Percentiles rank a stretch among this genome's conserved stretches.
phyloP scores from a whole-genome alignment of 2,329 filamentous ascomycete species.

The Xylaria sp. region DNA sequence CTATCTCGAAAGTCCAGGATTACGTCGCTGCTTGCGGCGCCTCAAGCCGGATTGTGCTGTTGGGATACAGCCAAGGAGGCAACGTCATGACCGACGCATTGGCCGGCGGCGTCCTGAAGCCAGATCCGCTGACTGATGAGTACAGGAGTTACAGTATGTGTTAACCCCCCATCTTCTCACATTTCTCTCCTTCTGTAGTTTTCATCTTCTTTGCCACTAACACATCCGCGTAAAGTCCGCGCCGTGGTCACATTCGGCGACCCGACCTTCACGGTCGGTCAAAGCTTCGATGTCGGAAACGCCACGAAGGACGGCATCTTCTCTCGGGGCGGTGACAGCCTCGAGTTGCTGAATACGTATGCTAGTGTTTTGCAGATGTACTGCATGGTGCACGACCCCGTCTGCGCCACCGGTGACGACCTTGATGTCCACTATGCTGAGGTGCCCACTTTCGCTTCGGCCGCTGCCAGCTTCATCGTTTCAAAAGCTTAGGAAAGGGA shows the following conservation, averaged over 20 bases:
- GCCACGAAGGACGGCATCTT: constrained; percentile 36
- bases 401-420: constrained; percentile 30
- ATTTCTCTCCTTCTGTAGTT: too few species aligned
- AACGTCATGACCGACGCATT: constrained; percentile 37
- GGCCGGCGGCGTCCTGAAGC: constrained; percentile 37
- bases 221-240: constrained; percentile 7
- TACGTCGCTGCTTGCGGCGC: constrained; percentile 34
- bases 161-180: not conserved
- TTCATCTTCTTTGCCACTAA: constrained; percentile 3
- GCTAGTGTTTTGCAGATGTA: constrained; percentile 29
- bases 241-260: constrained; percentile 35
- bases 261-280: constrained; percentile 34
- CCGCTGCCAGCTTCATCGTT: constrained; percentile 27
- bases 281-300: constrained; percentile 36
- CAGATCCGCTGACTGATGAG: constrained; percentile 14
- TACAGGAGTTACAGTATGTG: constrained; percentile 34
- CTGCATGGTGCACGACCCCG: constrained; percentile 33
- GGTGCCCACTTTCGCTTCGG: constrained; percentile 27
- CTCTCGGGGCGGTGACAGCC: constrained; percentile 35
- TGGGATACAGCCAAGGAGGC: constrained; percentile 38
- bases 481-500: constrained; percentile 15
- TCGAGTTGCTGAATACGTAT: constrained; percentile 26
- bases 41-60: constrained; percentile 30
- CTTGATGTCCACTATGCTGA: constrained; percentile 33
- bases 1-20: constrained; percentile 22